Conservation (phyloP, 805 yeast species). For the Candida pini region DNA sequence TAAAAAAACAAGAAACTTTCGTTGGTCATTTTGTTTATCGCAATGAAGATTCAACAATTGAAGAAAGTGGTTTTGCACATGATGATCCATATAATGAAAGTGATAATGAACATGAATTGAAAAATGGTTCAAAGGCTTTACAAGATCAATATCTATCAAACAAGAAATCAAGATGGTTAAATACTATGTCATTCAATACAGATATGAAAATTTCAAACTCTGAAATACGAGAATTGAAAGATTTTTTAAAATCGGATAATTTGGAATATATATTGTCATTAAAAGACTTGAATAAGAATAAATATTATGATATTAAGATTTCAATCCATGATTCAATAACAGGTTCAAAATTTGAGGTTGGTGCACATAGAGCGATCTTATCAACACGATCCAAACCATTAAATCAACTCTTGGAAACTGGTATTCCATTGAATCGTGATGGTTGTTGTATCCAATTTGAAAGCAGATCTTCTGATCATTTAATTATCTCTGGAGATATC, state of each 20-base stretch:
- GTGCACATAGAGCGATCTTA: constrained; percentile 14
- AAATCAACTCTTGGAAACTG: not conserved
- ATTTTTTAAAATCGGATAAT: constrained; percentile 31
- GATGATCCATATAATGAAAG: not conserved
- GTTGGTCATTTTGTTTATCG: constrained; percentile 9
- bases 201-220: constrained; percentile 1
- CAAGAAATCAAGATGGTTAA: constrained; percentile 15
- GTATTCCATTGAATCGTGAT: constrained; percentile 5
- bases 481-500: constrained; percentile 20
- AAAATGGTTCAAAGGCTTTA: not conserved
- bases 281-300: constrained; percentile 10
- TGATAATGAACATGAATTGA: constrained; percentile 3
- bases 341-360: constrained; percentile 5
- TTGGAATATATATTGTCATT: constrained; percentile 20
- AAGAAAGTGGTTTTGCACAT: not conserved
- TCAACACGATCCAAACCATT: constrained; percentile 7
- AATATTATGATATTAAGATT: constrained; percentile 12
- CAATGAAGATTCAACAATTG: constrained; percentile 7
- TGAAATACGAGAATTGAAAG: constrained; percentile 17
- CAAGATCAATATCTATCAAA: constrained; percentile 5
- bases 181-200: not conserved
- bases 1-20: constrained; percentile 6
- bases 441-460: constrained; percentile 11
- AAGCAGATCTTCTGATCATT: not conserved
- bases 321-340: constrained; percentile 8